A percentile compares a stretch with the other conserved stretches of the same genome.
Conservation (phyloP, 805 yeast genomes). For the Cyberlindnera euphorbiae region DNA sequence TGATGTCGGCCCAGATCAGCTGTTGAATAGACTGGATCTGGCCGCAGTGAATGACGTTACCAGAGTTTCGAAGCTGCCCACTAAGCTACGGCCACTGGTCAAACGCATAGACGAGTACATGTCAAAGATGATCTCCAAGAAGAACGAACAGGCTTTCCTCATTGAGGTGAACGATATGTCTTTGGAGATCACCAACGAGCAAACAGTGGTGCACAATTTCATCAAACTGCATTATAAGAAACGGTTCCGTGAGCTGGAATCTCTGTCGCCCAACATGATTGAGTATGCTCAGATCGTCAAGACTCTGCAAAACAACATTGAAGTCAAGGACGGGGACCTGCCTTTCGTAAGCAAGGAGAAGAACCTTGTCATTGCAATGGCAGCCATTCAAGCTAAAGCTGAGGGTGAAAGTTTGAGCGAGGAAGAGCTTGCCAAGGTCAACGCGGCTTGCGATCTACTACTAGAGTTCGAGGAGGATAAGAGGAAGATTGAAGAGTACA, state of each 20-base stretch:
- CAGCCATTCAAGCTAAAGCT: slow-evolving; percentile 48
- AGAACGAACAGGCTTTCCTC: slow-evolving; percentile 44
- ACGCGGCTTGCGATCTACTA: slow-evolving; percentile 44
- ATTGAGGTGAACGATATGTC: slow-evolving; percentile 50
- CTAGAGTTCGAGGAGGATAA: slow-evolving; percentile 41
- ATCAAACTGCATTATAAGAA: slow-evolving; percentile 49
- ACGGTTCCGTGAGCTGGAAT: slow-evolving; percentile 68
- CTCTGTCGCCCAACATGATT: slow-evolving; percentile 54
- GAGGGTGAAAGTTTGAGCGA: slow-evolving; percentile 27
- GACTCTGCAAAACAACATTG: slow-evolving; percentile 46
- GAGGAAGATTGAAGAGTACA: slow-evolving; percentile 42
- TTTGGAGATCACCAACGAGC: slow-evolving; percentile 50
- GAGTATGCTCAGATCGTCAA: slow-evolving; percentile 54
- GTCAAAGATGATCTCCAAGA: slow-evolving; percentile 18
- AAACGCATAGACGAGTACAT: slow-evolving; percentile 16
- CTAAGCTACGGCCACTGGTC: slow-evolving; percentile 15
- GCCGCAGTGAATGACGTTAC: slow-evolving; percentile 17
- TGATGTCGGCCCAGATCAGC: no score
- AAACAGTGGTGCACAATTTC: slow-evolving; percentile 42
- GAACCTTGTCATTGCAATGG: slow-evolving; percentile 66
- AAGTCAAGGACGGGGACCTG: slow-evolving; percentile 22
- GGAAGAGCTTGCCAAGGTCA: slow-evolving; percentile 34
- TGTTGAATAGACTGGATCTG: no score
- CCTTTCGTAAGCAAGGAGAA: slow-evolving; percentile 56
- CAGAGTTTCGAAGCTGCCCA: slow-evolving; percentile 10